Evolutionary conservation across 2,329 filamentous ascomycete genomes (phyloP), one percentile per base, ranked within the genome.

Genomic region (Fusarium azukiicola): DNA sequence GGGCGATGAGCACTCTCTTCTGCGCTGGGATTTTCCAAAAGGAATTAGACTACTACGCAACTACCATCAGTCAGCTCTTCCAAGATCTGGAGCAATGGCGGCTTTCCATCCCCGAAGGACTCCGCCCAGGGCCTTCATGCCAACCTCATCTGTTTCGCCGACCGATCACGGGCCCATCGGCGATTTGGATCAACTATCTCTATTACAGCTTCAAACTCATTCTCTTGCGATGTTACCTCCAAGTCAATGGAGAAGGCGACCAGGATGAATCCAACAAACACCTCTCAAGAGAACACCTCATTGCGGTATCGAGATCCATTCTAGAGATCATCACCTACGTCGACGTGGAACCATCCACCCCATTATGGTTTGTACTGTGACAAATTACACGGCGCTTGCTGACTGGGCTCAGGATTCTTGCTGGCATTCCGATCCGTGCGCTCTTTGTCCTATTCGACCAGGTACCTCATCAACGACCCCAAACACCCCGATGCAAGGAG

Each of bases 381-480:
- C 4, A 5, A 2, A 38, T 12, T 14, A 12, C 8, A n/a, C 21
- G 27, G 11, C 2, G n/a, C 9, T 4, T 38, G 14, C 32, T 67
- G 38, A 67, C 63, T 17, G 9, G 27, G 23, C 9, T 3, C n/a
- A 81, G 80, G 80, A 74, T 82, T 7, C 42, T 82, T 3, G 80
- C 77, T 14, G 80, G 72, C 0, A 80, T 82, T 3, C 80, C 80
- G 2, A 44, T 82, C 6, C 74, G 75, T 7, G 80, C 80, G 7
- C 69, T 80, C 1, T 82, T 82, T 16, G 73, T 82, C 21, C 67
- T 82, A 7, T 82, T 82, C 6, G 80, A 82, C 12, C 76, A 80
- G 12, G 75, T 82, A n/a, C n/a, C n/a, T n/a, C 3, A 78, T 82
- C 27, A 79, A 74, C 19, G 69, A 80, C 2, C 80, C 80, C 0